Evolutionary conservation across 73 alveolate species (phyloP).

Genomic region (Paramecium pentaurelia): DNA sequence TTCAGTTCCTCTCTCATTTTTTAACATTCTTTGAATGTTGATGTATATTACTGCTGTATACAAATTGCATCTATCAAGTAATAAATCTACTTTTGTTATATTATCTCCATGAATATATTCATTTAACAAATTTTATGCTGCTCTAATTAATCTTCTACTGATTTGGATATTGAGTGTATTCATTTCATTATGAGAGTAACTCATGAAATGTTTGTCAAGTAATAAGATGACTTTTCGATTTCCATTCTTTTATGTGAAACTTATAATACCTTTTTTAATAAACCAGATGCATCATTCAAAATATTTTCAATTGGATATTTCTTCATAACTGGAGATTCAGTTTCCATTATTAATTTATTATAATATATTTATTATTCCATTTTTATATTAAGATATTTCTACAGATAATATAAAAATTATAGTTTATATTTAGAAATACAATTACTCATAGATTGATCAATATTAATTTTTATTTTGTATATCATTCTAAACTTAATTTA

Average conservation of each 20-base stretch:
- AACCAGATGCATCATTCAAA: constrained; percentile 6
- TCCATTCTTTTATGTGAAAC: background rate
- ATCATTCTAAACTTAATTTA: background rate
- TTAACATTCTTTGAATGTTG: background rate
- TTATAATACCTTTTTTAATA: background rate
- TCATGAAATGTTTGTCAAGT: background rate
- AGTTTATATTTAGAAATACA: no score
- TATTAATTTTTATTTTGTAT: background rate
- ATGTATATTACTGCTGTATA: background rate
- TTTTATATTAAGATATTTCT: background rate
- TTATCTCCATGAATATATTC: background rate
- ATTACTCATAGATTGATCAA: background rate
- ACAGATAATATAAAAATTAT: background rate
- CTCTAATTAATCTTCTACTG: background rate
- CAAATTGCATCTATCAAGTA: constrained; percentile 6
- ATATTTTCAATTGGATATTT: background rate
- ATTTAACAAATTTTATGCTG: background rate
- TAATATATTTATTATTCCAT: background rate
- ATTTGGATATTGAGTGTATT: background rate
- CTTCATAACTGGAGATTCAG: background rate
- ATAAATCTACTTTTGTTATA: background rate
- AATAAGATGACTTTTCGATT: background rate
- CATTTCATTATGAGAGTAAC: background rate
- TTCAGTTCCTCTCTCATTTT: constrained; percentile 1
- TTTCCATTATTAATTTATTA: background rate